phyloP scores from a whole-genome alignment of 2,329 filamentous ascomycete species.

The Penicillium brevicompactum region DNA sequence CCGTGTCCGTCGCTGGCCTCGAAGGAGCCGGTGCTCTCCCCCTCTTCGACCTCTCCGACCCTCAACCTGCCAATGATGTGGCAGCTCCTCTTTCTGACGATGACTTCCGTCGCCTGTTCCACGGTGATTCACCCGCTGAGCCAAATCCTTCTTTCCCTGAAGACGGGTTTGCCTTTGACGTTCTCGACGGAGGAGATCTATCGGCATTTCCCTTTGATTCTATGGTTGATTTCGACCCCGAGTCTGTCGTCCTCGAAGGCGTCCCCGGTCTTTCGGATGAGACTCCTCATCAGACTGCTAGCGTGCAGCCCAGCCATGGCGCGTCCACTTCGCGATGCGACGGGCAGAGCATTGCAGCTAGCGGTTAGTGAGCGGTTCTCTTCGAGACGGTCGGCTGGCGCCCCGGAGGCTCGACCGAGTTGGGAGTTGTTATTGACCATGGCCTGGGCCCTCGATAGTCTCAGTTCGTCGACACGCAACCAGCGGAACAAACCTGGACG shows the following conservation, averaged over 20 bases:
- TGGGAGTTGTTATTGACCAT: conserved; percentile 52
- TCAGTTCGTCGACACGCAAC: conserved; percentile 39
- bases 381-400: conserved; percentile 38
- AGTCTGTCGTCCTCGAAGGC: conserved; percentile 48
- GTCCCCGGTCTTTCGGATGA: conserved; percentile 51
- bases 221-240: conserved; percentile 58
- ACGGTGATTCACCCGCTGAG: conserved; percentile 68
- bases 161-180: conserved; percentile 73
- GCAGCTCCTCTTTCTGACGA: conserved; percentile 68
- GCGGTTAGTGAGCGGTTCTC: conserved; percentile 47
- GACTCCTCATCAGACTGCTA: conserved; percentile 53
- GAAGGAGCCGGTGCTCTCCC: conserved; percentile 49
- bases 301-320: conserved; percentile 57
- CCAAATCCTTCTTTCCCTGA: conserved; percentile 76
- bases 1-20: conserved; percentile 89
- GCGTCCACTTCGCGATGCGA: conserved; percentile 57
- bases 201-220: conserved; percentile 56
- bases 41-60: conserved; percentile 43
- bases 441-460: conserved; percentile 48
- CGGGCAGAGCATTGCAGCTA: conserved; percentile 56
- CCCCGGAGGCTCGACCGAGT: conserved; percentile 33
- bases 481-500: conserved; percentile 35
- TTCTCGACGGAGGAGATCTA: conserved; percentile 56
- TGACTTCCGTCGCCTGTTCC: conserved; percentile 63
- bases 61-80: conserved; percentile 61